Evolutionary conservation across 768 basidiomycete genomes (phyloP).

Genomic region (Boletellus ananas): DNA sequence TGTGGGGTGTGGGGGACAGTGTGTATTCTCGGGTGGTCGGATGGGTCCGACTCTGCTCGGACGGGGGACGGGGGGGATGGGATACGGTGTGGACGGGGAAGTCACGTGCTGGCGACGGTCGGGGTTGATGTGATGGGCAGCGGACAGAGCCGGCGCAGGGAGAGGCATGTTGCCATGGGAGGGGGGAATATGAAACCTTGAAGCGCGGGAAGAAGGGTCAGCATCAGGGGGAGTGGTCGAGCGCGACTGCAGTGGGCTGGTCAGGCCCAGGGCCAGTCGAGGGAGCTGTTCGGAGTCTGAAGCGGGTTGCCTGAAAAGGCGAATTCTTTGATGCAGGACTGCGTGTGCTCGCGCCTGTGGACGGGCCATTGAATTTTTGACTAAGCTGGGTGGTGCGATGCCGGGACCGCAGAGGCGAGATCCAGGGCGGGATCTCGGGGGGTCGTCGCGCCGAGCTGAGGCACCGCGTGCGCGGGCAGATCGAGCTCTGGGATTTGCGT

Average conservation of each 20-base stretch:
- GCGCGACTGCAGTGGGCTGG: too few species aligned
- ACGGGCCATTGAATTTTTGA: neutral
- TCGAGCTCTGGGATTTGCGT: neutral
- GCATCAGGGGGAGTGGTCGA: neutral
- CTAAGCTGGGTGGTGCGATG: neutral
- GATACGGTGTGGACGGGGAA: too few species aligned
- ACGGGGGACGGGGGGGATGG: too few species aligned
- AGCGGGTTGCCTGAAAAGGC: neutral
- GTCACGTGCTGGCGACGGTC: too few species aligned
- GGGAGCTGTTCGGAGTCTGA: neutral
- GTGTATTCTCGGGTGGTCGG: neutral
- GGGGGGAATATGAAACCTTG: neutral
- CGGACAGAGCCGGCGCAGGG: neutral
- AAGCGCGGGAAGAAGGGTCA: conserved; percentile 2
- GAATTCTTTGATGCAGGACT: neutral
- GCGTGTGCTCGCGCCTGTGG: neutral
- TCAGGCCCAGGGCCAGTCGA: too few species aligned
- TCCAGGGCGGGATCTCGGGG: neutral
- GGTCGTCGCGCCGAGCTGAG: neutral
- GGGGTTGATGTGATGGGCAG: too few species aligned
- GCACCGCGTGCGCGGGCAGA: neutral
- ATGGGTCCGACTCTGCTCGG: too few species aligned
- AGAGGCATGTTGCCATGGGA: neutral
- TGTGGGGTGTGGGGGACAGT: neutral
- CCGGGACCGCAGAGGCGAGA: neutral